These are phyloP conservation scores for Boletus speciosus DNA, from an alignment of 768 basidiomycete species.

Conservation along the genomic window DNA sequence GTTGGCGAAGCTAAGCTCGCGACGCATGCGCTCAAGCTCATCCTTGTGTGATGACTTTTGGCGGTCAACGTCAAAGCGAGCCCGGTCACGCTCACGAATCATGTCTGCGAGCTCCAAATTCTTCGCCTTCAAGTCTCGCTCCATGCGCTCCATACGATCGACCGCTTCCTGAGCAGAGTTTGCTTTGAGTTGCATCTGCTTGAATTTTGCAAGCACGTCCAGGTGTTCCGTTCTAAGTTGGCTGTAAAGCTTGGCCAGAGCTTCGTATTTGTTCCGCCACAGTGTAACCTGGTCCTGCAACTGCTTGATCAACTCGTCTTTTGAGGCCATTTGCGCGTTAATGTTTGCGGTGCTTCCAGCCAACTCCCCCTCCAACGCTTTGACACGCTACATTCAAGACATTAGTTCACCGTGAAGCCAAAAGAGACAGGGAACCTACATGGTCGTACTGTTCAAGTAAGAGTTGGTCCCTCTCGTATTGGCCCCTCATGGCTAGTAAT, in stretches of 20 bases:
- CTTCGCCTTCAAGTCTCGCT: slow-evolving; percentile 96
- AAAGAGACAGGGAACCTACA: slow-evolving; percentile 39
- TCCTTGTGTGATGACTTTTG: slow-evolving; percentile 94
- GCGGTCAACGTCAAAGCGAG: slow-evolving; percentile 92
- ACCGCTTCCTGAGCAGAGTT: slow-evolving; percentile 98
- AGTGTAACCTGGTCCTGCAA: slow-evolving; percentile 94
- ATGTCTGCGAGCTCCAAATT: slow-evolving; percentile 98
- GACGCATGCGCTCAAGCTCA: slow-evolving; percentile 85
- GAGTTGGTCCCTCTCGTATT: slow-evolving; percentile 97
- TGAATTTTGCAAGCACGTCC: slow-evolving; percentile 95
- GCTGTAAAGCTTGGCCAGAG: slow-evolving; percentile 96
- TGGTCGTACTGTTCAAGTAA: slow-evolving; percentile 96
- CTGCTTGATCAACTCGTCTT: slow-evolving; percentile 94
- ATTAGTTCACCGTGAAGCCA: slow-evolving; percentile 7
- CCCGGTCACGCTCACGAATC: slow-evolving; percentile 95
- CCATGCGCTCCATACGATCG: slow-evolving; percentile 98
- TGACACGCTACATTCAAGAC: slow-evolving; percentile 66
- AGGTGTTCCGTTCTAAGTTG: slow-evolving; percentile 96
- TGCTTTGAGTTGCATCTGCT: slow-evolving; percentile 95
- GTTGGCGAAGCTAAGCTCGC: slow-evolving; percentile 92
- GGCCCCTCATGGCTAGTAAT: slow-evolving; percentile 88
- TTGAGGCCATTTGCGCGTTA: slow-evolving; percentile 80
- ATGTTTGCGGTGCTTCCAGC: slow-evolving; percentile 70
- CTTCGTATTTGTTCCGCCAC: slow-evolving; percentile 99
- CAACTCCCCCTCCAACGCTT: slow-evolving; percentile 90